Conservation (phyloP, 768 basidiomycete species). For the Lactarius evosmus region DNA sequence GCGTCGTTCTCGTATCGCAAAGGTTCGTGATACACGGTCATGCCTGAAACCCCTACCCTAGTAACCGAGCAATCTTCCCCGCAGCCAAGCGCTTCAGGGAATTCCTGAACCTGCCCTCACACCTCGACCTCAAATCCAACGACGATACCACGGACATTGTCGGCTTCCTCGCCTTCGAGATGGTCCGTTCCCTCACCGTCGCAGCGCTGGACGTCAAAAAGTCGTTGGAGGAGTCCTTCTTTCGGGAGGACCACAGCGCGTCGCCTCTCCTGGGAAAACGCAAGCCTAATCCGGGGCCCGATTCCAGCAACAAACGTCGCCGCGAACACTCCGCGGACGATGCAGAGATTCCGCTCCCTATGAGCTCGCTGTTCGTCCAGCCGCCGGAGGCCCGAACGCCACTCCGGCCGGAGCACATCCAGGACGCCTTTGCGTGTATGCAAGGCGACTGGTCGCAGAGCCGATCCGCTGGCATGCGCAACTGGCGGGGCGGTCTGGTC, state of each 20-base stretch:
- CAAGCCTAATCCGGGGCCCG: conserved; percentile 43
- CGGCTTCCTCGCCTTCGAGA: conserved; percentile 95
- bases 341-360: conserved; percentile 57
- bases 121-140: conserved; percentile 84
- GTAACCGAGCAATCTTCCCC: not conserved
- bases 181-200: conserved; percentile 90
- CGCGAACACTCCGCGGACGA: conserved; percentile 56
- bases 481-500: conserved; percentile 84
- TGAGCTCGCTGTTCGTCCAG: conserved; percentile 73
- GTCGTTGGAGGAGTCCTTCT: conserved; percentile 66
- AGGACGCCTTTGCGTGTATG: conserved; percentile 89
- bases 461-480: conserved; percentile 81
- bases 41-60: not conserved
- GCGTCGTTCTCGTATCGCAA: conserved; percentile 97
- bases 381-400: conserved; percentile 80
- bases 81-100: conserved; percentile 92
- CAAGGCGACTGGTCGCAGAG: conserved; percentile 80
- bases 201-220: conserved; percentile 84
- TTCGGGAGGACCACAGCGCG: conserved; percentile 58
- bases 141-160: conserved; percentile 97
- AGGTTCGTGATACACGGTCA: conserved; percentile 47
- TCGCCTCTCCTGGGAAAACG: conserved; percentile 70
- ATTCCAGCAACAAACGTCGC: conserved; percentile 47
- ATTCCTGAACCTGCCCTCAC: conserved; percentile 83
- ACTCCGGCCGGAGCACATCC: conserved; percentile 79